Percentiles rank a stretch among this genome's conserved stretches.
phyloP scores from a whole-genome alignment of 1,284 basidiomycete species.

The Naganishia albida region DNA sequence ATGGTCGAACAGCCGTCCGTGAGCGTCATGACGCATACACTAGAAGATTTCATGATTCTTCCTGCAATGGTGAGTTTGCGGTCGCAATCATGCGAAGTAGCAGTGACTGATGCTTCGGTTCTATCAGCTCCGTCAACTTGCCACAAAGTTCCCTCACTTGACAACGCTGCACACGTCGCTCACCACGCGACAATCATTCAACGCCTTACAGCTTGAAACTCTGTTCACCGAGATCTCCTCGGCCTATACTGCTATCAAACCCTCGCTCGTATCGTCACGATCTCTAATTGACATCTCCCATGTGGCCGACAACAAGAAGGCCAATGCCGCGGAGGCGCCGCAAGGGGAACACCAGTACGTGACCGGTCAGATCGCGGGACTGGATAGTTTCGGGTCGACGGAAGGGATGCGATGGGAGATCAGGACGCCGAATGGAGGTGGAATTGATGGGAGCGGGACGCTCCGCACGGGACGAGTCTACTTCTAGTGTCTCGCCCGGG shows the following conservation, averaged over 20 bases:
- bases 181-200: slow-evolving; percentile 2
- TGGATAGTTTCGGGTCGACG: slow-evolving; percentile 29
- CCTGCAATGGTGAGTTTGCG: slow-evolving; percentile 10
- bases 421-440: slow-evolving; percentile 4
- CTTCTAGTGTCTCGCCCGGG: not conserved
- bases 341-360: slow-evolving; percentile 7
- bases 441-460: slow-evolving; percentile 4
- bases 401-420: slow-evolving; percentile 14
- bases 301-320: slow-evolving; percentile 3
- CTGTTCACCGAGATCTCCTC: not conserved
- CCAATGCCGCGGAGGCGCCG: not conserved
- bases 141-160: slow-evolving; percentile 6
- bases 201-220: not conserved
- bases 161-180: slow-evolving; percentile 13
- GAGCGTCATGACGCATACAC: slow-evolving; percentile 1
- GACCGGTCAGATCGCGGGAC: slow-evolving; percentile 9
- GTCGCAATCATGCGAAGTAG: not conserved
- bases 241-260: slow-evolving; percentile 4
- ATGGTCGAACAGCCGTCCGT: slow-evolving; percentile 10
- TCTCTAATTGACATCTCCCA: slow-evolving; percentile 17
- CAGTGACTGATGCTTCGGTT: not conserved
- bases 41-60: slow-evolving; percentile 1
- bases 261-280: not conserved
- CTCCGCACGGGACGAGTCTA: slow-evolving; percentile 3
- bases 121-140: slow-evolving; percentile 6